Conservation (phyloP, 164 flowering plant species). For the Vitis riparia region DNA sequence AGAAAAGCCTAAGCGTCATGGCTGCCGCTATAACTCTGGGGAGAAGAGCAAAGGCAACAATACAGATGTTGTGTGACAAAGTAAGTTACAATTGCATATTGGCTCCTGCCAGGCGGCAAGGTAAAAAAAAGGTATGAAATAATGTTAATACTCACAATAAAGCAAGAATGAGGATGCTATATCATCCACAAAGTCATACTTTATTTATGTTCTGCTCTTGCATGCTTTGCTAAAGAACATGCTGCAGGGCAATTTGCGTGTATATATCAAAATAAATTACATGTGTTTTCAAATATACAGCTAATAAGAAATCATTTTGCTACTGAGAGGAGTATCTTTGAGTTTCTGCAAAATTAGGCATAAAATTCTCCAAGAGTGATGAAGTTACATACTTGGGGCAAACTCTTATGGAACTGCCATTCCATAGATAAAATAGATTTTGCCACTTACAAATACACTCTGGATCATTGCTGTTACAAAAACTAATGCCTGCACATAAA, state of each 20-base stretch:
- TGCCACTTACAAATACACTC: constrained; percentile 23
- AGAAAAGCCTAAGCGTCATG: constrained; percentile 76
- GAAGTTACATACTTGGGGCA: constrained; percentile 3
- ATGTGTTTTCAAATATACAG: constrained; percentile 3
- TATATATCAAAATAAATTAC: constrained; percentile 7
- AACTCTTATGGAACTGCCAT: constrained; percentile 2
- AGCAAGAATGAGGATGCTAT: constrained; percentile 10
- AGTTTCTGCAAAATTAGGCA: not conserved
- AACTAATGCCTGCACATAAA: constrained; percentile 21
- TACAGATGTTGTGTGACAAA: constrained; percentile 6
- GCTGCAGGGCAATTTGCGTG: constrained; percentile 2
- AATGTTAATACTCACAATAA: not conserved
- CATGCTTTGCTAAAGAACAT: constrained; percentile 2
- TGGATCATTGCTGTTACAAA: constrained; percentile 13
- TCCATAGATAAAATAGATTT: constrained; percentile 14
- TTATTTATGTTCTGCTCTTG: not conserved
- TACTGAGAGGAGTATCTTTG: not conserved
- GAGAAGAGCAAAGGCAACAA: constrained; percentile 28
- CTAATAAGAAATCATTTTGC: not conserved
- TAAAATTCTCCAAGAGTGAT: not conserved
- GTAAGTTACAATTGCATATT: not conserved
- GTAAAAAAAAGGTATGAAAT: not conserved
- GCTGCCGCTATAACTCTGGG: constrained; percentile 49
- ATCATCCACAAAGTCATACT: constrained; percentile 1
- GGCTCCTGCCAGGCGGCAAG: not conserved